These are phyloP conservation scores for Lipomyces spencermartinsiae DNA, from an alignment of 805 yeast species.

Conservation along the genomic window DNA sequence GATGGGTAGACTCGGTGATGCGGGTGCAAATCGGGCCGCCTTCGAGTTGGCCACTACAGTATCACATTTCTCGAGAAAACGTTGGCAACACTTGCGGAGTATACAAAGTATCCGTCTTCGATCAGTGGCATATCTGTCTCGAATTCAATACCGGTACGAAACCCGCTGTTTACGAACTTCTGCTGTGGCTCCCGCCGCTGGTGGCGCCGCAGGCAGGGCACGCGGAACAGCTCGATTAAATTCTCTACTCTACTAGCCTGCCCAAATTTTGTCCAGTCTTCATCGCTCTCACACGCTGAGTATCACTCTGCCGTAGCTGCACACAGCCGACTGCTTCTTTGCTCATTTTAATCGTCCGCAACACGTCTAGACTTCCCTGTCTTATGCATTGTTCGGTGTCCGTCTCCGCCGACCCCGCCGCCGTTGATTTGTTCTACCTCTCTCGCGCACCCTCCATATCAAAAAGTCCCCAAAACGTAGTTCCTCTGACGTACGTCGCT, in stretches of 20 bases:
- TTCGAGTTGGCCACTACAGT: too few species aligned
- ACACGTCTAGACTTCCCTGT: neutral
- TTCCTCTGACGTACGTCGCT: neutral
- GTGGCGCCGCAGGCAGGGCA: neutral
- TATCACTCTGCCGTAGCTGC: neutral
- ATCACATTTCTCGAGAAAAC: too few species aligned
- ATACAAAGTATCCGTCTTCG: too few species aligned
- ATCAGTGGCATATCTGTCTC: too few species aligned
- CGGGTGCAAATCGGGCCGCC: too few species aligned
- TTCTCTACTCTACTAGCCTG: neutral
- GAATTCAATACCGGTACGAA: too few species aligned
- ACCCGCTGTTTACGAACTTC: too few species aligned
- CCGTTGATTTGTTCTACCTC: constrained; percentile 14
- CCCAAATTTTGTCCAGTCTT: neutral
- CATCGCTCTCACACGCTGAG: neutral
- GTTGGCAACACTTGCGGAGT: too few species aligned
- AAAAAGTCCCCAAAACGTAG: constrained; percentile 1
- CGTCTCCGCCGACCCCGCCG: constrained; percentile 6
- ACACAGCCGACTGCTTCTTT: neutral
- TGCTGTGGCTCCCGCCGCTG: too few species aligned
- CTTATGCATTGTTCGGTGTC: constrained; percentile 29
- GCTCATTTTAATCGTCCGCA: neutral
- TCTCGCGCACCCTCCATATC: constrained; percentile 32
- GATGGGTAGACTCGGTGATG: neutral
- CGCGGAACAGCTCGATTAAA: neutral